phyloP scores from a whole-genome alignment of 2,329 filamentous ascomycete species.

The Talaromyces sp. region DNA sequence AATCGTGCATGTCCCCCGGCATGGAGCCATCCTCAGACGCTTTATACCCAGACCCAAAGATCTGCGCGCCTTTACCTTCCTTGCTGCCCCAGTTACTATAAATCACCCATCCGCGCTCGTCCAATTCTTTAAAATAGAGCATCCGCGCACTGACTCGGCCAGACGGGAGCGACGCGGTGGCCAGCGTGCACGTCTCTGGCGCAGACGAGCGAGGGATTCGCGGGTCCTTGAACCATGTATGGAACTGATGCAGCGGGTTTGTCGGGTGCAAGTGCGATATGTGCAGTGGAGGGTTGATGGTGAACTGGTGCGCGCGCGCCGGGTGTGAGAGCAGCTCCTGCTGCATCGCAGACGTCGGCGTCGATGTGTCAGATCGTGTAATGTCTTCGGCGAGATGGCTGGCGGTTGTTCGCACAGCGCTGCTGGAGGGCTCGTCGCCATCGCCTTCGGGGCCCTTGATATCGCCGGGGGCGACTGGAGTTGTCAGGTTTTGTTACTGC shows the following conservation, averaged over 20 bases:
- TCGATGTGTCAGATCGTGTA: conserved; percentile 27
- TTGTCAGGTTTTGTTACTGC: background rate
- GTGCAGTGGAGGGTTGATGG: conserved; percentile 36
- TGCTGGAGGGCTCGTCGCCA: background rate
- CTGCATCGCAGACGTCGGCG: conserved; percentile 29
- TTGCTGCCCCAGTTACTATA: conserved; percentile 84
- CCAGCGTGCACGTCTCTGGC: conserved; percentile 82
- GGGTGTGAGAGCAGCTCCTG: conserved; percentile 29
- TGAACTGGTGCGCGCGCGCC: conserved; percentile 38
- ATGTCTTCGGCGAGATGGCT: conserved; percentile 8
- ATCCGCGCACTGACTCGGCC: conserved; percentile 79
- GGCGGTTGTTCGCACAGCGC: background rate
- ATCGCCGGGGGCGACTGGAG: conserved; percentile 39
- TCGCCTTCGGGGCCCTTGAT: conserved; percentile 21
- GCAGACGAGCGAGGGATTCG: conserved; percentile 58
- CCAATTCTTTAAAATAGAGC: conserved; percentile 94
- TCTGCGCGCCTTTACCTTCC: conserved; percentile 43
- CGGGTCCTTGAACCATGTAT: conserved; percentile 79
- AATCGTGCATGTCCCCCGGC: conserved; percentile 9
- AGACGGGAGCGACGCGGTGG: conserved; percentile 75
- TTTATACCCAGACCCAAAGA: conserved; percentile 25
- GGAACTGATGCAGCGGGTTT: conserved; percentile 74
- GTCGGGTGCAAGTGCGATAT: conserved; percentile 36
- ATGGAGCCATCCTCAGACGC: conserved; percentile 5
- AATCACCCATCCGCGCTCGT: conserved; percentile 74